Conservation (phyloP, 768 basidiomycete species). For the Boletus barrowsii region DNA sequence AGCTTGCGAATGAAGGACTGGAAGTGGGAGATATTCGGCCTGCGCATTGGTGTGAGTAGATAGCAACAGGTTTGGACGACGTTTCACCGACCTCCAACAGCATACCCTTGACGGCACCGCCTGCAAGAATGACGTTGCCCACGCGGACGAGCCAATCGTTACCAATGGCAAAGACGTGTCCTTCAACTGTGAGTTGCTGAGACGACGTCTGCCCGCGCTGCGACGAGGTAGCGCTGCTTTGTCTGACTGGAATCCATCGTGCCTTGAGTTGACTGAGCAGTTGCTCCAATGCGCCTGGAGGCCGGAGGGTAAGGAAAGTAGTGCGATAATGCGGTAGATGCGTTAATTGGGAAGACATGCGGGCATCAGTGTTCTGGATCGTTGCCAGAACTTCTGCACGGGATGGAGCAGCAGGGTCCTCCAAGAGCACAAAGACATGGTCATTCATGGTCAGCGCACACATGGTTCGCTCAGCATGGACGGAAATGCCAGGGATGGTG, state of each 20-base stretch:
- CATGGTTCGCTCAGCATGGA: conserved; percentile 65
- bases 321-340: conserved; percentile 62
- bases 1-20: conserved; percentile 59
- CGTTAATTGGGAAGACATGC: conserved; percentile 14
- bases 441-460: conserved; percentile 76
- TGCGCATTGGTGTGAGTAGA: conserved; percentile 25
- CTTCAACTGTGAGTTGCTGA: conserved; percentile 72
- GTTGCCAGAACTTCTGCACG: conserved; percentile 51
- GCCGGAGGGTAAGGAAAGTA: conserved; percentile 72
- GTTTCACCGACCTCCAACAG: conserved; percentile 61
- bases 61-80: not conserved
- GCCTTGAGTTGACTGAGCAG: conserved; percentile 71
- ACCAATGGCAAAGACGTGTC: conserved; percentile 70
- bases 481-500: conserved; percentile 48
- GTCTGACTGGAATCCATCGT: conserved; percentile 70
- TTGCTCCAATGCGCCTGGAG: conserved; percentile 73
- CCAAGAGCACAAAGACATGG: conserved; percentile 74
- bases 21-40: conserved; percentile 83
- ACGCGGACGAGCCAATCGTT: conserved; percentile 79
- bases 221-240: conserved; percentile 35
- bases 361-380: conserved; percentile 17
- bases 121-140: conserved; percentile 73
- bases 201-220: conserved; percentile 50
- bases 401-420: conserved; percentile 70
- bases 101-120: conserved; percentile 80